phyloP scores from a whole-genome alignment of 2,329 filamentous ascomycete genomes.

The Pseudogymnoascus sp. region DNA sequence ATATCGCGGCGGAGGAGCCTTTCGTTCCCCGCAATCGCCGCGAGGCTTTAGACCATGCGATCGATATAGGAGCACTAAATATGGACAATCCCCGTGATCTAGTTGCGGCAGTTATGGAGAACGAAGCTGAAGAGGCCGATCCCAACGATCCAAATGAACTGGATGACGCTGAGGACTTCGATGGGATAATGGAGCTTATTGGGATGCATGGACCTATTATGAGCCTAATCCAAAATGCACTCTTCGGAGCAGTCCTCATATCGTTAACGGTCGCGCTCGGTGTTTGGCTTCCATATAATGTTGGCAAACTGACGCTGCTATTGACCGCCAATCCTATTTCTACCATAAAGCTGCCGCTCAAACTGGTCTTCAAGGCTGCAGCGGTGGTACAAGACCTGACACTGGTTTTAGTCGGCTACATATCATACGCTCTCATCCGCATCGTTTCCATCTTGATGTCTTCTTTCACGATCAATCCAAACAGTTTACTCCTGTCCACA shows the following conservation, averaged over 20 bases:
- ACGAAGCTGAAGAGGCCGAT: constrained; percentile 55
- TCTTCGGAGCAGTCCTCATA: constrained; percentile 88
- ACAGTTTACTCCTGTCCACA: not conserved
- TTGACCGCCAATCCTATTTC: constrained; percentile 68
- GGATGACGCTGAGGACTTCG: constrained; percentile 86
- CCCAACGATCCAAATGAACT: constrained; percentile 67
- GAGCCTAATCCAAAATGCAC: constrained; percentile 84
- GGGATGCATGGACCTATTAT: constrained; percentile 91
- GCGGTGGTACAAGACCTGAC: constrained; percentile 70
- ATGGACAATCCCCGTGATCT: constrained; percentile 39
- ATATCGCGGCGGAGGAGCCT: constrained; percentile 50
- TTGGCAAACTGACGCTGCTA: constrained; percentile 76
- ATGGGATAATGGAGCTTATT: constrained; percentile 90
- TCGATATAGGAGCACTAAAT: constrained; percentile 8
- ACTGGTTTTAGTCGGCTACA: constrained; percentile 54
- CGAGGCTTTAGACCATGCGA: constrained; percentile 12
- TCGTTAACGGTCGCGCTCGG: constrained; percentile 77
- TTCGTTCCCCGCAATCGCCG: constrained; percentile 40
- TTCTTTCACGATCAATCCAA: not conserved
- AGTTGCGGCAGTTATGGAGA: constrained; percentile 43
- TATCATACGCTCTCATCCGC: constrained; percentile 29
- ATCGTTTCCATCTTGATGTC: not conserved
- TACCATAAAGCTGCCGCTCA: constrained; percentile 61
- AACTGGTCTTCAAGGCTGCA: constrained; percentile 62
- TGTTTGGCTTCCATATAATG: constrained; percentile 85